These are phyloP conservation scores for Ascoidea tarda DNA, from an alignment of 805 yeast species.

Conservation along the genomic window DNA sequence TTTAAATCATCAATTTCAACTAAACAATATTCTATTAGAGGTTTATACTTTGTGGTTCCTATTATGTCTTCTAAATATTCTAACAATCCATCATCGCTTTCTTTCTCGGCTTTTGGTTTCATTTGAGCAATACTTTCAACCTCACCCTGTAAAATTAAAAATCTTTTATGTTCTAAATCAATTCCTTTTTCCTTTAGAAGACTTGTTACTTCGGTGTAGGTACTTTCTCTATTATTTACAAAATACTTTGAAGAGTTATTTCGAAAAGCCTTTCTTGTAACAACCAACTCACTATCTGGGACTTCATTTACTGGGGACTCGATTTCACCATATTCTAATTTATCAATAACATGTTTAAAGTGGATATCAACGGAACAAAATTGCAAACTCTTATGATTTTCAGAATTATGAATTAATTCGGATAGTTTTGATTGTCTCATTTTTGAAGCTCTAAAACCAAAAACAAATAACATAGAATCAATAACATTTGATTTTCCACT, in stretches of 20 bases:
- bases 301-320: slow-evolving; percentile 24
- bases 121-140: slow-evolving; percentile 97
- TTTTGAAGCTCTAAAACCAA: slow-evolving; percentile 91
- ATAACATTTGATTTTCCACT: slow-evolving; percentile 96
- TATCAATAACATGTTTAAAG: slow-evolving; percentile 65
- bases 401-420: slow-evolving; percentile 87
- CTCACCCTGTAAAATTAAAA: slow-evolving; percentile 92
- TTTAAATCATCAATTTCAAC: slow-evolving; percentile 58
- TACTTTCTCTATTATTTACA: slow-evolving; percentile 55
- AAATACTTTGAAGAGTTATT: slow-evolving; percentile 70
- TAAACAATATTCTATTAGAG: slow-evolving; percentile 51
- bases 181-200: slow-evolving; percentile 71
- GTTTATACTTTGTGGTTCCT: slow-evolving; percentile 81
- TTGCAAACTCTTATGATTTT: slow-evolving; percentile 44
- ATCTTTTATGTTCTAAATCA: slow-evolving; percentile 89
- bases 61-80: slow-evolving; percentile 95
- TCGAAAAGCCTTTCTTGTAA: slow-evolving; percentile 67
- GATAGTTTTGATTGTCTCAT: slow-evolving; percentile 94
- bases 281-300: slow-evolving; percentile 46
- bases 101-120: slow-evolving; percentile 93
- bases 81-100: slow-evolving; percentile 81
- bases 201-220: slow-evolving; percentile 65
- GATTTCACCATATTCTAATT: slow-evolving; percentile 22
- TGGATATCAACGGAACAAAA: slow-evolving; percentile 87
- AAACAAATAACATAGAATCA: slow-evolving; percentile 90